Evolutionary conservation across 257 asterid species (phyloP), one percentile per base, ranked within the genome.

Genomic region (Fraxinus americana): DNA sequence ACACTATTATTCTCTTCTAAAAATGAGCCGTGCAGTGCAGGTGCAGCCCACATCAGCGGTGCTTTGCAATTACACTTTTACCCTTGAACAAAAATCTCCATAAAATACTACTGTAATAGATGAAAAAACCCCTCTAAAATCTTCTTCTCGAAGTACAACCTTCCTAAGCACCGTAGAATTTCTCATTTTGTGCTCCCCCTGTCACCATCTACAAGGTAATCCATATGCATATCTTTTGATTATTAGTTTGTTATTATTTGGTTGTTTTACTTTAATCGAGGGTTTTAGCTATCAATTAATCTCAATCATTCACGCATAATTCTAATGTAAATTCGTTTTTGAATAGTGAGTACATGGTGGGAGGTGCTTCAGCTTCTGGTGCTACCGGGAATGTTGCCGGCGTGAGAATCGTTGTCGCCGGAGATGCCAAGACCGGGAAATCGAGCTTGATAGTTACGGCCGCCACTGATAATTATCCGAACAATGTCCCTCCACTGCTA

Each of bases 341-440:
- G 14, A 11, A 9, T 25, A 16, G 34, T 27, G 6, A 23, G n/a
- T 27, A 77, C 73, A 95, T 96, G 99, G 94, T 93, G 73, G 97
- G 89, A 70, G 93, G 96, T 82, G 86, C 81, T 87, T 80, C 90
- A 67, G 86, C 84, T 77, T 32, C 81, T 72, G 90, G 87, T 79
- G 84, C 85, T 70, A 84, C 86, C 74, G 88, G 88, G 59, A 80
- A 82, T 79, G 84, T 81, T 5, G 85, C 74, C 13, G 85, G 85
- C 23, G 89, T 96, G 17, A 89, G 96, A 50, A 90, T 96, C 71
- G 98, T 96, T 79, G 98, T 96, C 27, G 98, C 98, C 7, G 99
- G 99, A 45, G 99, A 96, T 34, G 77, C 93, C 0, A 89, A 85
- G 88, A 93, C 99, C 39, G 98, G 99, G 16, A 96, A 96, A 80